A percentile compares a stretch with the other conserved stretches of the same genome.
These are phyloP conservation scores for Podaxis carcinomalis DNA, from an alignment of 768 basidiomycete genomes.

Conservation along the genomic window DNA sequence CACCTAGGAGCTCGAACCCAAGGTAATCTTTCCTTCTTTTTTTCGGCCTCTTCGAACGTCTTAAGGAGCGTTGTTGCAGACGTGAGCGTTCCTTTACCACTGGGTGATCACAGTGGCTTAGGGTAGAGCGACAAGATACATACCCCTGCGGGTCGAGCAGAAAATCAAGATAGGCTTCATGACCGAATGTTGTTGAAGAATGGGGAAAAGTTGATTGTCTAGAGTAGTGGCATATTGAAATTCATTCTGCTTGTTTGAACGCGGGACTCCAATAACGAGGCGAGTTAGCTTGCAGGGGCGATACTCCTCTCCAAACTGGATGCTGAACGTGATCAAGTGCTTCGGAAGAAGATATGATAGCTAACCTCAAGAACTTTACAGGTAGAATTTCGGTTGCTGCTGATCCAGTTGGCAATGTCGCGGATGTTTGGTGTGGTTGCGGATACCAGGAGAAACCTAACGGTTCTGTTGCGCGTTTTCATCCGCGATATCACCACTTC, in stretches of 20 bases:
- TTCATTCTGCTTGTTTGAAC: constrained; percentile 65
- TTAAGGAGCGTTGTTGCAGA: constrained; percentile 79
- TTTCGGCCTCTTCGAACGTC: constrained; percentile 58
- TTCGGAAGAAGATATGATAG: neutral
- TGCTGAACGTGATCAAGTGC: neutral
- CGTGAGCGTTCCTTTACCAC: constrained; percentile 43
- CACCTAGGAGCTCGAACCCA: constrained; percentile 65
- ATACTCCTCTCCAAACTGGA: constrained; percentile 89
- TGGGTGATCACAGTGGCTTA: neutral
- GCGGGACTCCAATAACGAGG: constrained; percentile 67
- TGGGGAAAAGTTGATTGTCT: constrained; percentile 65
- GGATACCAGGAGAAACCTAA: constrained; percentile 86
- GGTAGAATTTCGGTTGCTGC: constrained; percentile 33
- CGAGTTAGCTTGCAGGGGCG: constrained; percentile 79
- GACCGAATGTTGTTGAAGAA: constrained; percentile 68
- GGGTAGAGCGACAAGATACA: neutral
- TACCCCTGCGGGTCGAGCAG: constrained; percentile 84
- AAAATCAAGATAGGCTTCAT: constrained; percentile 90
- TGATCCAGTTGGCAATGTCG: constrained; percentile 89
- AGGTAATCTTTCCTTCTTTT: constrained; percentile 48
- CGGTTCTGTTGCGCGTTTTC: constrained; percentile 65
- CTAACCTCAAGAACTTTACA: constrained; percentile 70
- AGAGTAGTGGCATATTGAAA: constrained; percentile 71
- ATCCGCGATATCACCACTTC: constrained; percentile 95
- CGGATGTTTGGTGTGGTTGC: constrained; percentile 93